Base-by-base conservation (phyloP, 192 early-diverging fungal species). In the Coemansia sp. region DNA sequence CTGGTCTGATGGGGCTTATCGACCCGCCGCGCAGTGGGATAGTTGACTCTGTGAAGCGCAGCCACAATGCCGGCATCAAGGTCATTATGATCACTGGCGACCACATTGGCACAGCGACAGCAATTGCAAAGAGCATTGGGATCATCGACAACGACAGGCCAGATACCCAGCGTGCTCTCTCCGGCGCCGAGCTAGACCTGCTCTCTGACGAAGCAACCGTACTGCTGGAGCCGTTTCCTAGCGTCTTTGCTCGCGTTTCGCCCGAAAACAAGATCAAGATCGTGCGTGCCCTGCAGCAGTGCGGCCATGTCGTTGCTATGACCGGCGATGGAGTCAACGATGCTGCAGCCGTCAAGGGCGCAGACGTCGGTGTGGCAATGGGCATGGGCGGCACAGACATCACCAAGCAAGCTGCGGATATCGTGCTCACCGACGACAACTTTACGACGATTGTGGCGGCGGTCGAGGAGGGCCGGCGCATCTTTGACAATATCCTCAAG, bases 41-140 rank as follows among this genome's bases (percentile, higher is more conserved):
- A 23, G 79, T 89, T 43, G 93, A 93, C 66, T 88, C 88, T 69
- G 88, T 99, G 21, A 82, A 72, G 1, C 88, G 85, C 48, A 96
- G 97, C 77, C 92, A 95, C 69, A 58, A 83, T n/a, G 97, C 97
- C 6, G 97, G 96, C 10, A 94, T 99, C 76, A 89, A 89, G 51
- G 97, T 99, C 5, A 87, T 95, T 24, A 99, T 99, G 97, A 95
- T 99, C 60, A 99, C 97, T 6, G 97, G 97, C 55, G 96, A 99
- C 73, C 97, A 99, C 69, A 86, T 95, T 45, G 87, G 87, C 63
- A 99, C 97, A 12, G 97, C 97, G 2, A 87, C 90, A 20, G 94
- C 97, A 6, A 98, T 99, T 71, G 96, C 96, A 30, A 86, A 84
- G 60, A 86, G 95, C 41, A 84, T 99, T 35, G 93, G 94, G 30